Base-by-base conservation (phyloP, 2,329 filamentous ascomycete genomes). In the Colletotrichum eleusines region DNA sequence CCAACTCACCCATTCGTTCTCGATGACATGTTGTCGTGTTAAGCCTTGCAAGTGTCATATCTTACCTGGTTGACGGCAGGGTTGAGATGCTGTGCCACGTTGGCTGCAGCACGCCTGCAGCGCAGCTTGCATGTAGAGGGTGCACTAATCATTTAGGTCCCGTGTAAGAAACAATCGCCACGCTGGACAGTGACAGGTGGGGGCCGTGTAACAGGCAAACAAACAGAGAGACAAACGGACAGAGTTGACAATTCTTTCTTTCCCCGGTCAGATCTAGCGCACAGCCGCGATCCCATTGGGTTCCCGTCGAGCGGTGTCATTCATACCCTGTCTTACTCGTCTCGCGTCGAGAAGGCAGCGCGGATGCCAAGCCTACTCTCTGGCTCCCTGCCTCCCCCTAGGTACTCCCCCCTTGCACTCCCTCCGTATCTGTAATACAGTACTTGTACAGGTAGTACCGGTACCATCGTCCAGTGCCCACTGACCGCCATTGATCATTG, bases 11-110 rank as follows among this genome's bases (percentile, higher is more conserved):
- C 50, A n/a, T 38, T 23, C 28, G 48, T 23, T 31, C 31, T 35
- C 18, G 28, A 69, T 69, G 66, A 40, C 44, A 31, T 69, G 66
- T 60, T 54, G 66, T 68, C 51, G 31, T 33, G 60, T 55, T 51
- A 68, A 68, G 66, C 66, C 50, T 68, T 64, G 5, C 59, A 42
- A 55, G 42, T 55, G 61, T 54, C 66, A 42, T 61, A 66, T n/a
- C 20, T 11, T n/a, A 44, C 54, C 55, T 69, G 33, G 38, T 35
- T 46, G 54, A 40, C 46, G 33, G 54, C 18, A 51, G 60, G 35
- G 40, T 35, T 46, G 38, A 16, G 14, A 35, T 38, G 60, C 23
- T 16, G 51, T 46, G 51, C 61, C 60, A 53, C 60, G 50, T 55
- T 54, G 31, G 33, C 50, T 51, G 59, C 44, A 61, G 54, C 58